Evolutionary conservation across 2,329 filamentous ascomycete species (phyloP).

Genomic region (Ophiostoma quercus): DNA sequence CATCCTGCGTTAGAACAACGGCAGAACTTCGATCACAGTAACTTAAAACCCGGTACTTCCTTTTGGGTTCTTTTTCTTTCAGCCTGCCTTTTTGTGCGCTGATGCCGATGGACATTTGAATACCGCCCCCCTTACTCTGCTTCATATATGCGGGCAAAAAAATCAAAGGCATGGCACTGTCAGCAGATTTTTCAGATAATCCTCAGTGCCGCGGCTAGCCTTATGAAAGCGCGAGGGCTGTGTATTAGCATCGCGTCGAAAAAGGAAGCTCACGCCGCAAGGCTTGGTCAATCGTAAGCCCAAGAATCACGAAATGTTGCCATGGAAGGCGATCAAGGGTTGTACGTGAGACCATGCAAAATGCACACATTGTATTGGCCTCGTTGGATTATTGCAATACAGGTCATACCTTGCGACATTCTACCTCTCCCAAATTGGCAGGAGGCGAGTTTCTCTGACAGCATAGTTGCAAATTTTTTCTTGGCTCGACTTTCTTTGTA

Average conservation of each 20-base stretch:
- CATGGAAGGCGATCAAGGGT: background rate
- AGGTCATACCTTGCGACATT: slow-evolving; percentile 9
- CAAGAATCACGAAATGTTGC: background rate
- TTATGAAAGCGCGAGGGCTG: background rate
- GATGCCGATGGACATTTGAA: background rate
- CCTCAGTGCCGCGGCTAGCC: background rate
- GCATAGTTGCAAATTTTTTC: slow-evolving; percentile 15
- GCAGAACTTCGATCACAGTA: background rate
- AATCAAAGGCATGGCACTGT: background rate
- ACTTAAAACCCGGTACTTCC: background rate
- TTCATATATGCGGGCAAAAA: background rate
- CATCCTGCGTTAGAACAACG: background rate
- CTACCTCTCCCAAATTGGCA: background rate
- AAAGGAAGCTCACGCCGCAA: background rate
- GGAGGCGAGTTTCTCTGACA: slow-evolving; percentile 15
- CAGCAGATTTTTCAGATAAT: background rate
- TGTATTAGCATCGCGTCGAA: background rate
- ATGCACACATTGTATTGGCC: background rate
- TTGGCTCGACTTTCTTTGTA: slow-evolving; percentile 1
- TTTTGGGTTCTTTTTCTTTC: background rate
- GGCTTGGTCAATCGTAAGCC: background rate
- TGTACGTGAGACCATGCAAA: background rate
- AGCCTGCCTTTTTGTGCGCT: background rate
- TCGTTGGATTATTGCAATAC: background rate
- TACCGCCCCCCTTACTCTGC: too few relatives aligned